Conservation (phyloP, 257 asterid species). For the Nicotiana sylvestris region DNA sequence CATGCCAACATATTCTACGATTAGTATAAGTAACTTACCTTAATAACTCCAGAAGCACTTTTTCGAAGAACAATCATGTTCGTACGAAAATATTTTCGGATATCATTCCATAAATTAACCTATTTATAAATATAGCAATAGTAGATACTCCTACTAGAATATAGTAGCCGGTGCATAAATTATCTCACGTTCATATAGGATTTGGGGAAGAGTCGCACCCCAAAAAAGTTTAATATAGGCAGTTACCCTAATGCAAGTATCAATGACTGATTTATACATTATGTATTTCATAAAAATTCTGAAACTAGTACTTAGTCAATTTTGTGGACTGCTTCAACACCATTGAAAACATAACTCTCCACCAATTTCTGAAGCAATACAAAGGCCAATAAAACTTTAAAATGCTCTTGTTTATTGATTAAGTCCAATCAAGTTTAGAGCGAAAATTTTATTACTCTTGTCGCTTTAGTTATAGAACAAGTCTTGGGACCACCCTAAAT, state of each 20-base stretch:
- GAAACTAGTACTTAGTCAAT: neutral
- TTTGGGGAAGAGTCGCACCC: too few relatives aligned
- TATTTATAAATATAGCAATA: neutral
- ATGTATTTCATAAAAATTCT: neutral
- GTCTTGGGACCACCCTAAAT: neutral
- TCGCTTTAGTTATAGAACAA: neutral
- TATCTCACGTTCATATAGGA: too few relatives aligned
- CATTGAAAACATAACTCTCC: neutral
- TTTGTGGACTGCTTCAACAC: neutral
- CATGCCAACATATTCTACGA: neutral
- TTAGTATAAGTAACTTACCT: neutral
- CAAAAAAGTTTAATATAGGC: too few relatives aligned
- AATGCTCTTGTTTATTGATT: neutral
- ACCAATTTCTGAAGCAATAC: neutral
- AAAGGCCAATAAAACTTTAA: neutral
- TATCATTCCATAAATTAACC: neutral
- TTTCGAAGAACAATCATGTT: neutral
- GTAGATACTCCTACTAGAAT: too few relatives aligned
- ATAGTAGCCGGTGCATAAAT: too few relatives aligned
- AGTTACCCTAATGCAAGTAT: too few relatives aligned
- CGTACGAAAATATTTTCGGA: neutral
- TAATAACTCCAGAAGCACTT: neutral
- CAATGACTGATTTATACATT: too few relatives aligned
- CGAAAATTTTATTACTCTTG: neutral
- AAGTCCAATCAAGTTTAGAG: neutral